A percentile compares a stretch with the other conserved stretches of the same genome.
phyloP scores from a whole-genome alignment of 306 rosid species.

The Corylus avellana region DNA sequence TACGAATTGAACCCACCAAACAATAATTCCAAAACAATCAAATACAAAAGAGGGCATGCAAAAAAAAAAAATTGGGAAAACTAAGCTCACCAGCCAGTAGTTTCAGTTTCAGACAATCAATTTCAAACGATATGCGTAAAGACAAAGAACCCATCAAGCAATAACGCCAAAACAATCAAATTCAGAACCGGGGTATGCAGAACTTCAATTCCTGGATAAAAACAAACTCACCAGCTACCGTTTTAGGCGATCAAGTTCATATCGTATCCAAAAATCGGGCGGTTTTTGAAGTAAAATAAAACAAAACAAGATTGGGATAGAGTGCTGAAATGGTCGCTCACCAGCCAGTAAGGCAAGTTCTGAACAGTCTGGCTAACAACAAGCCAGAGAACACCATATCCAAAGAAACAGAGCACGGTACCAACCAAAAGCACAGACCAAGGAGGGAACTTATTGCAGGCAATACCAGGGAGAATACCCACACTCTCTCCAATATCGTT shows the following conservation, averaged over 20 bases:
- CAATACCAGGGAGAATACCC: slow-evolving; percentile 67
- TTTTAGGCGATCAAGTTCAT: background rate
- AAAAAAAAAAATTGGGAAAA: background rate
- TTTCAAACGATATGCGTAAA: background rate
- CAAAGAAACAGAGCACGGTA: slow-evolving; percentile 54
- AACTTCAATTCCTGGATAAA: background rate
- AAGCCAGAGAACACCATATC: slow-evolving; percentile 81
- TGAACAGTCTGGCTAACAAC: slow-evolving; percentile 49
- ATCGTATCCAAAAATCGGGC: background rate
- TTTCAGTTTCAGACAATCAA: background rate
- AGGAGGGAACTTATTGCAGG: slow-evolving; percentile 81
- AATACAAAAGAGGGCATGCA: background rate
- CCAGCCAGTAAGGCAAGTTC: slow-evolving; percentile 60
- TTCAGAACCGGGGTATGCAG: background rate
- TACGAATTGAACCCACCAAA: background rate
- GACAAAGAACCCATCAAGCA: background rate
- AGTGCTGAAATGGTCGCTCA: slow-evolving; percentile 26
- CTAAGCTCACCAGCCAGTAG: background rate
- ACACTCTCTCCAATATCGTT: slow-evolving; percentile 73
- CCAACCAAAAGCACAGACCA: slow-evolving; percentile 79
- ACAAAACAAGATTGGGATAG: background rate
- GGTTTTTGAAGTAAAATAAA: background rate
- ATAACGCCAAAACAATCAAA: background rate
- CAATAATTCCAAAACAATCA: background rate
- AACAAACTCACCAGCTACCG: background rate